These are phyloP conservation scores for Mayamaea pseudoterrestris DNA, from an alignment of 108 stramenopile species.

Conservation along the genomic window DNA sequence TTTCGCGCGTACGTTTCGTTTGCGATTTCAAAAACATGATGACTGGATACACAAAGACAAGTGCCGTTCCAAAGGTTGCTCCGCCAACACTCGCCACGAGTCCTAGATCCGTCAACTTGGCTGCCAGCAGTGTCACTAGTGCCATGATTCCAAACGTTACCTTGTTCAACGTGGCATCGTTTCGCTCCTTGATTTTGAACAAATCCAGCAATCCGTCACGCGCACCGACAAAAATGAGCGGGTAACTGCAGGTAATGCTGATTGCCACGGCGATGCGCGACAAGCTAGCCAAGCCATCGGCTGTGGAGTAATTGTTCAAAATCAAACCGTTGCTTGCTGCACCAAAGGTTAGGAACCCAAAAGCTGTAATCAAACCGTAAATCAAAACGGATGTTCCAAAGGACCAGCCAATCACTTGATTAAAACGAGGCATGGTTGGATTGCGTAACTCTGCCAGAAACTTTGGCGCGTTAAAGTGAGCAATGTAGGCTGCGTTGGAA, in stretches of 20 bases:
- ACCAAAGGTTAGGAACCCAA: conserved; percentile 92
- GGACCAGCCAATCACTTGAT: conserved; percentile 61
- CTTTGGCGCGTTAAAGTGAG: conserved; percentile 94
- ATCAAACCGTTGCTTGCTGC: conserved; percentile 75
- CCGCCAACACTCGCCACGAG: conserved; percentile 86
- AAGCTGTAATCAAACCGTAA: conserved; percentile 64
- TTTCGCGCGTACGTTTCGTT: conserved; percentile 57
- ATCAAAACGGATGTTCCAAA: conserved; percentile 66
- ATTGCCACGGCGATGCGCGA: conserved; percentile 86
- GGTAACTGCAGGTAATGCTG: conserved; percentile 61
- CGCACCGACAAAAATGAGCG: conserved; percentile 56
- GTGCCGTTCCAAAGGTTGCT: conserved; percentile 85
- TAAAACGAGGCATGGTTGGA: conserved; percentile 74
- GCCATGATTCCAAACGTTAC: conserved; percentile 48
- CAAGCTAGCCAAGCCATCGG: conserved; percentile 76
- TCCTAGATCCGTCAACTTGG: conserved; percentile 62
- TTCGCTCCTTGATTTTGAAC: conserved; percentile 37
- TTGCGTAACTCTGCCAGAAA: conserved; percentile 91
- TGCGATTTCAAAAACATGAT: conserved; percentile 63
- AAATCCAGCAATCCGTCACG: conserved; percentile 78
- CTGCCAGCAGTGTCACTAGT: conserved; percentile 55
- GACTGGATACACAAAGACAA: conserved; percentile 81
- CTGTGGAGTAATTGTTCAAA: conserved; percentile 89
- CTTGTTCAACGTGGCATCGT: conserved; percentile 38
- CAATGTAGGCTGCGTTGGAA: conserved; percentile 75